phyloP scores from a whole-genome alignment of 2,329 filamentous ascomycete species.

The Ilyonectria robusta region DNA sequence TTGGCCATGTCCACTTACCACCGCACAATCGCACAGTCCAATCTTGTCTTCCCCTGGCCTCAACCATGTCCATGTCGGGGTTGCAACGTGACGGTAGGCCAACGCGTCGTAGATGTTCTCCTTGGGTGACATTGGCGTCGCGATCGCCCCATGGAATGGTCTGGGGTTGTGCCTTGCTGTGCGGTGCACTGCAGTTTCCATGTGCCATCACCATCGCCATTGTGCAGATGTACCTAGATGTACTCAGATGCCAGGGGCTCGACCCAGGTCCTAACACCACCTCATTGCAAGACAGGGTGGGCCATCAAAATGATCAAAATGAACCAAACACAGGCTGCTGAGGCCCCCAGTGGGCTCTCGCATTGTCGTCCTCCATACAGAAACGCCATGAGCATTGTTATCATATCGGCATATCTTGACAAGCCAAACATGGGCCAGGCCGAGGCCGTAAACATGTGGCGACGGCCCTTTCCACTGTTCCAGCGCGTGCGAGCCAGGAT shows the following conservation, averaged over 20 bases:
- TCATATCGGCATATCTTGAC: conserved; percentile 12
- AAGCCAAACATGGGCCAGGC: conserved; percentile 21
- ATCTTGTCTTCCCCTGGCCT: conserved; percentile 16
- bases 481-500: conserved; percentile 22
- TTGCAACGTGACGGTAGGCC: conserved; percentile 3
- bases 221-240: neutral
- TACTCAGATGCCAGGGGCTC: neutral
- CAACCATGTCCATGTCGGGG: conserved; percentile 12
- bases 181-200: neutral
- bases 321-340: too few relatives aligned
- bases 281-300: neutral
- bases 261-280: neutral
- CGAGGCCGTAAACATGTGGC: conserved; percentile 7
- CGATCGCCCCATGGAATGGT: conserved; percentile 9
- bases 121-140: conserved; percentile 14
- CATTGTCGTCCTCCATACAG: neutral
- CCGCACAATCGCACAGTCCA: conserved; percentile 10
- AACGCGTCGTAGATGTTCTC: neutral
- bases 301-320: too few relatives aligned
- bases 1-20: neutral
- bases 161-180: neutral
- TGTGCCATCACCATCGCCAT: neutral
- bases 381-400: conserved; percentile 1
- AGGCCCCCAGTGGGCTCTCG: too few relatives aligned
- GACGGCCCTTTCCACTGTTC: conserved; percentile 19